Conservation (phyloP, 2,329 filamentous ascomycete genomes). For the Diaporthe australafricana region DNA sequence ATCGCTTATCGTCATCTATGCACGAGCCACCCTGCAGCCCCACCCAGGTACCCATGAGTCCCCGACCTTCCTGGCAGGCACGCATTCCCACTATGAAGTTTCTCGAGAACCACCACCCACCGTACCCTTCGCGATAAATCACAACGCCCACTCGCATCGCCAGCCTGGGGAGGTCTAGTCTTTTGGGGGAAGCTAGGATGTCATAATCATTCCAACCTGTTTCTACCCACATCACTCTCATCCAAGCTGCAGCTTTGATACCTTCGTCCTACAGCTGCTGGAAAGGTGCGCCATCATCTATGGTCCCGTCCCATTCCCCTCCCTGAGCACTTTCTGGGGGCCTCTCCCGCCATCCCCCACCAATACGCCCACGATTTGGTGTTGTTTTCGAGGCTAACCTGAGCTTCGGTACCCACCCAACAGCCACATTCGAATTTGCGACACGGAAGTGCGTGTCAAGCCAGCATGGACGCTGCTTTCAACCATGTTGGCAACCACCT, state of each 20-base stretch:
- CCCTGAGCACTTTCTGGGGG: background rate
- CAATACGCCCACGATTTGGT: background rate
- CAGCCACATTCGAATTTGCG: conserved; percentile 36
- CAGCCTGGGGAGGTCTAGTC: conserved; percentile 14
- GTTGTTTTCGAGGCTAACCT: conserved; percentile 1
- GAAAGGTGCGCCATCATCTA: conserved; percentile 21
- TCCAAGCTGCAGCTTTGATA: conserved; percentile 29
- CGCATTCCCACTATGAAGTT: conserved; percentile 2
- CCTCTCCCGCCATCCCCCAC: conserved; percentile 13
- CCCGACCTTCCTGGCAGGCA: background rate
- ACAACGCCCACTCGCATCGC: conserved; percentile 21
- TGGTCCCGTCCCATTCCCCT: background rate
- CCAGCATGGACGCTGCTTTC: conserved; percentile 81
- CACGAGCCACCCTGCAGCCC: background rate
- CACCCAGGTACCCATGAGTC: background rate
- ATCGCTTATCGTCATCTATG: conserved; percentile 1
- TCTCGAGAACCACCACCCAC: conserved; percentile 20
- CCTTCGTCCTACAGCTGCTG: conserved; percentile 10
- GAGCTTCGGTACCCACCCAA: background rate
- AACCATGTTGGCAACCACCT: conserved; percentile 89
- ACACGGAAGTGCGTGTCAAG: conserved; percentile 39
- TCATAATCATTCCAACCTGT: conserved; percentile 28
- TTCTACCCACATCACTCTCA: conserved; percentile 26
- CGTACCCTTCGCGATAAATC: background rate
- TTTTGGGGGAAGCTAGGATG: conserved; percentile 35